Conservation (phyloP, 2,329 filamentous ascomycete genomes). For the Pyricularia grisea region DNA sequence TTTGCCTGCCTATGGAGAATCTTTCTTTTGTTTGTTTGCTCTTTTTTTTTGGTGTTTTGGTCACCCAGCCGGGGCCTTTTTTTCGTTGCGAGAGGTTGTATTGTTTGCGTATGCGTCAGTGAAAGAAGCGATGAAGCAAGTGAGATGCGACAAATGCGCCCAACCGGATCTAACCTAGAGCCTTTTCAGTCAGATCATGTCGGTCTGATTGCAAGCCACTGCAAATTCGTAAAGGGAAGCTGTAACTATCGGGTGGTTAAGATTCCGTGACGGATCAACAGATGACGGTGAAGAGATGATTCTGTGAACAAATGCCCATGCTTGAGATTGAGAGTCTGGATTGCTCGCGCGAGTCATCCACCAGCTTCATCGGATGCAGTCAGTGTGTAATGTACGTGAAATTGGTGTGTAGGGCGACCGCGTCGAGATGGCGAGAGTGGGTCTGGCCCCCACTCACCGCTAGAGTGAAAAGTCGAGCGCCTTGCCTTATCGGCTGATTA, state of each 20-base stretch:
- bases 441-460: not conserved
- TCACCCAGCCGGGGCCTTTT: slow-evolving; percentile 3
- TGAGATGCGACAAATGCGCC: slow-evolving; percentile 12
- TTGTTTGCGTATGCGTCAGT: slow-evolving; percentile 9
- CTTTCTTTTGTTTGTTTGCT: slow-evolving; percentile 5
- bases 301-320: not conserved
- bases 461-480: not conserved
- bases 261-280: not conserved
- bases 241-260: not conserved
- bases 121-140: slow-evolving; percentile 8
- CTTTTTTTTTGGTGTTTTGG: not conserved
- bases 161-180: slow-evolving; percentile 18
- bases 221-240: not conserved
- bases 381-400: no score
- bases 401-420: not conserved
- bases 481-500: not conserved
- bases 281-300: not conserved
- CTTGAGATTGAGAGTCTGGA: not conserved
- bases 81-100: not conserved
- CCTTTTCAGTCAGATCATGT: slow-evolving; percentile 2
- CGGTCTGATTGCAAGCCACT: not conserved
- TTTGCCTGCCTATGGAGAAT: not conserved
- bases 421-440: not conserved
- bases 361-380: not conserved
- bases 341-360: not conserved